phyloP scores from a whole-genome alignment of 305 asterid genomes.

The Solanum hybrid region DNA sequence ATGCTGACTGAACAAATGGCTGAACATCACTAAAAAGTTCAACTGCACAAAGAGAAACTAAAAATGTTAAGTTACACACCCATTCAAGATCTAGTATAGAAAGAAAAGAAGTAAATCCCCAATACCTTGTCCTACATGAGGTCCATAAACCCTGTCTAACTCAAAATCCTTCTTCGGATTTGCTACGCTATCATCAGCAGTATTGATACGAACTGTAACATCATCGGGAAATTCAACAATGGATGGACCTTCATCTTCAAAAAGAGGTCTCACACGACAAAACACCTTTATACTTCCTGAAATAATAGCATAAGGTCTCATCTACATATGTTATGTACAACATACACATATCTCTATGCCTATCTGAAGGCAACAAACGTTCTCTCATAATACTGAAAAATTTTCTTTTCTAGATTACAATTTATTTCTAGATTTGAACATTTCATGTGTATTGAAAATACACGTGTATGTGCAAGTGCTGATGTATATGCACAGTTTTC shows the following conservation, averaged over 20 bases:
- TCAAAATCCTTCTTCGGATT: slow-evolving; percentile 97
- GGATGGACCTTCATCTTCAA: slow-evolving; percentile 88
- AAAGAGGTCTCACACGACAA: slow-evolving; percentile 92
- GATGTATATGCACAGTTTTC: background rate
- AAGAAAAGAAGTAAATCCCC: background rate
- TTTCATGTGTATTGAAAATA: background rate
- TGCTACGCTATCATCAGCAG: slow-evolving; percentile 62
- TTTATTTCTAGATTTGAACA: background rate
- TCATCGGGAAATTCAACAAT: slow-evolving; percentile 90
- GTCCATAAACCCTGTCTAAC: slow-evolving; percentile 96
- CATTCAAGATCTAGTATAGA: slow-evolving; percentile 14
- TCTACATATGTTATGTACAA: background rate
- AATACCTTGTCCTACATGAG: slow-evolving; percentile 94
- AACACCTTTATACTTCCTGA: slow-evolving; percentile 90
- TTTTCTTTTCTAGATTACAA: background rate
- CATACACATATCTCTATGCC: background rate
- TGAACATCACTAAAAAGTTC: slow-evolving; percentile 87
- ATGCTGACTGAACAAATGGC: slow-evolving; percentile 98
- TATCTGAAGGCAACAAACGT: background rate
- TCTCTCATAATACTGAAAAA: background rate
- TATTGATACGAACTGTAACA: slow-evolving; percentile 58
- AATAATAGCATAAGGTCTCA: slow-evolving; percentile 14
- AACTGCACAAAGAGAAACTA: slow-evolving; percentile 47
- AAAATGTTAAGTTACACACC: slow-evolving; percentile 21
- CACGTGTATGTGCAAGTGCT: background rate